Evolutionary conservation across 257 asterid species (phyloP).

Genomic region (Ballota nigra): DNA sequence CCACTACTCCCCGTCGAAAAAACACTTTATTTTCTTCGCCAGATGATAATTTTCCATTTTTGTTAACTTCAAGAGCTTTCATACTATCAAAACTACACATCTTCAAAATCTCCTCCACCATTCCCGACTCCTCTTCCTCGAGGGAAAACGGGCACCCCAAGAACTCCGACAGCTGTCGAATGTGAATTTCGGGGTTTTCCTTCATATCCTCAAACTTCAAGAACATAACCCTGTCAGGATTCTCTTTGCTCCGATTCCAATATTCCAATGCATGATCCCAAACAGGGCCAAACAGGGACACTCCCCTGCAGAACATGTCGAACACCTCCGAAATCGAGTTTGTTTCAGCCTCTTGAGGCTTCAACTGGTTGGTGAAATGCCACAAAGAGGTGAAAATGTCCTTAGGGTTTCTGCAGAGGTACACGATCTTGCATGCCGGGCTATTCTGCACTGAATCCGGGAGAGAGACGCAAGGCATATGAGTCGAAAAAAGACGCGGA

Average conservation of each 20-base stretch:
- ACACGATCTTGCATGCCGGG: conserved; percentile 39
- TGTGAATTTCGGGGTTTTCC: conserved; percentile 14
- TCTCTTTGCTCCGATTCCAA: conserved; percentile 32
- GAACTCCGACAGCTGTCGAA: conserved; percentile 40
- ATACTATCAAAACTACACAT: conserved; percentile 41
- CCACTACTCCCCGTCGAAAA: conserved; percentile 48
- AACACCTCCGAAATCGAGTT: conserved; percentile 30
- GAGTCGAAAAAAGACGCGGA: conserved; percentile 41
- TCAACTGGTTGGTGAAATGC: conserved; percentile 45
- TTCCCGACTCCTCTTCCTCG: conserved; percentile 38
- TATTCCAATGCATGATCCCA: conserved; percentile 51
- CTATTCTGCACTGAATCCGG: conserved; percentile 22
- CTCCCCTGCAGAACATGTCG: conserved; percentile 41
- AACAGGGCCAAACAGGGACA: conserved; percentile 43
- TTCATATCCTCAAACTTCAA: conserved; percentile 47
- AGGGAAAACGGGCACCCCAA: conserved; percentile 36
- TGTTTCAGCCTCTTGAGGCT: background rate
- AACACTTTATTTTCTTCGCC: conserved; percentile 43
- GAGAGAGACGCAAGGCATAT: conserved; percentile 31
- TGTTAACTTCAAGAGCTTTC: conserved; percentile 36
- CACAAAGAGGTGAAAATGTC: conserved; percentile 50
- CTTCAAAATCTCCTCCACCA: conserved; percentile 33
- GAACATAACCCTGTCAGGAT: conserved; percentile 31
- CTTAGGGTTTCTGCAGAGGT: conserved; percentile 50
- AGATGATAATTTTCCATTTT: conserved; percentile 36